Conservation (phyloP, 2,329 filamentous ascomycete species). For the Fusarium azukiicola region DNA sequence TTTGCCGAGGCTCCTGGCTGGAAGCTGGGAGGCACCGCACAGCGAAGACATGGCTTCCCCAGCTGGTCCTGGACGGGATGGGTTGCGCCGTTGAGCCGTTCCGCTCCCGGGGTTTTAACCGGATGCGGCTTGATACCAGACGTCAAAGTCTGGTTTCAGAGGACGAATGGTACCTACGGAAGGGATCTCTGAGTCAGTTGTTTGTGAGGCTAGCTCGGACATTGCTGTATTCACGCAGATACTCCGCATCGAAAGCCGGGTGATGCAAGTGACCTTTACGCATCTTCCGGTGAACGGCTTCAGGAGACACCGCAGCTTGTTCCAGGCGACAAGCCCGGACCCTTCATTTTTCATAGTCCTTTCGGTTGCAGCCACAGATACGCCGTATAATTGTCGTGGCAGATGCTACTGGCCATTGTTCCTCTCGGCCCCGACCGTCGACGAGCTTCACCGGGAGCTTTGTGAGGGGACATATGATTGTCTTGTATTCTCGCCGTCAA, state of each 20-base stretch:
- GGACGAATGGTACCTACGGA: not conserved
- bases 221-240: not conserved
- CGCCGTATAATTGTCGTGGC: not conserved
- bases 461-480: not conserved
- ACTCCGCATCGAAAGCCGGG: conserved; percentile 2
- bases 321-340: not conserved
- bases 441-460: not conserved
- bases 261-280: not conserved
- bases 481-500: not conserved
- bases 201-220: not conserved
- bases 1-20: not conserved
- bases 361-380: not conserved
- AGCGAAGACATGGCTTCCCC: not conserved
- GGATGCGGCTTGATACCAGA: not conserved
- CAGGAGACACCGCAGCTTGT: not conserved
- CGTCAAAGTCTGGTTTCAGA: not conserved
- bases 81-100: not conserved
- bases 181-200: not conserved
- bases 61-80: conserved; percentile 4
- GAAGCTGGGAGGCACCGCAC: not conserved
- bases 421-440: not conserved
- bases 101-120: not conserved
- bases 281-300: not conserved
- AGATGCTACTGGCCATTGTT: not conserved
- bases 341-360: not conserved